Evolutionary conservation across 192 early-diverging fungal genomes (phyloP).

Genomic region (Coemansia sp.): DNA sequence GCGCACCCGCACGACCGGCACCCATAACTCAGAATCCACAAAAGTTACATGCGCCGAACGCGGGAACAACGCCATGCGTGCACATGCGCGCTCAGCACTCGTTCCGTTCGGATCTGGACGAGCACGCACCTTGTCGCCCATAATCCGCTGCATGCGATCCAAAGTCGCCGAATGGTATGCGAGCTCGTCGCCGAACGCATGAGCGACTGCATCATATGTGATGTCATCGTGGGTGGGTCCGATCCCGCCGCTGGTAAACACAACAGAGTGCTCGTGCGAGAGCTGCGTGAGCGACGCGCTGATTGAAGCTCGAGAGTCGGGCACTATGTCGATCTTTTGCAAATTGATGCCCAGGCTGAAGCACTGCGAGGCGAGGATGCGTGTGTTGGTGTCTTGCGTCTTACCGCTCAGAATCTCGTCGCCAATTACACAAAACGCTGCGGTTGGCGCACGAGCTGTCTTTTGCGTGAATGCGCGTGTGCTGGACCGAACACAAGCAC

Average conservation of each 20-base stretch:
- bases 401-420: slow-evolving; percentile 77
- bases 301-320: slow-evolving; percentile 42
- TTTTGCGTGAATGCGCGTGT: too few relatives aligned
- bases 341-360: slow-evolving; percentile 65
- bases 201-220: slow-evolving; percentile 63
- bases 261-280: slow-evolving; percentile 54
- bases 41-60: slow-evolving; percentile 33
- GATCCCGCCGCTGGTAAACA: slow-evolving; percentile 76
- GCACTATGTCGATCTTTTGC: slow-evolving; percentile 57
- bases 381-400: slow-evolving; percentile 64
- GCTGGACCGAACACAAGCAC: too few relatives aligned
- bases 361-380: slow-evolving; percentile 59
- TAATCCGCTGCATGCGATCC: slow-evolving; percentile 55
- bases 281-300: slow-evolving; percentile 53
- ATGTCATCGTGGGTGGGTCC: slow-evolving; percentile 72
- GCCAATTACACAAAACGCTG: slow-evolving; percentile 66
- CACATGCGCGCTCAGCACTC: slow-evolving; percentile 35
- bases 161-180: slow-evolving; percentile 59
- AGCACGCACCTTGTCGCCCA: slow-evolving; percentile 4
- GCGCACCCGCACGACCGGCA: slow-evolving; percentile 64
- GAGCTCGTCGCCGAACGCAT: slow-evolving; percentile 59
- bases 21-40: slow-evolving; percentile 62
- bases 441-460: not conserved
- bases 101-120: slow-evolving; percentile 39
- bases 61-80: slow-evolving; percentile 72